A percentile compares a stretch with the other conserved stretches of the same genome.
These are phyloP conservation scores for Claviceps humidiphila DNA, from an alignment of 2,329 filamentous ascomycete genomes.

Conservation along the genomic window DNA sequence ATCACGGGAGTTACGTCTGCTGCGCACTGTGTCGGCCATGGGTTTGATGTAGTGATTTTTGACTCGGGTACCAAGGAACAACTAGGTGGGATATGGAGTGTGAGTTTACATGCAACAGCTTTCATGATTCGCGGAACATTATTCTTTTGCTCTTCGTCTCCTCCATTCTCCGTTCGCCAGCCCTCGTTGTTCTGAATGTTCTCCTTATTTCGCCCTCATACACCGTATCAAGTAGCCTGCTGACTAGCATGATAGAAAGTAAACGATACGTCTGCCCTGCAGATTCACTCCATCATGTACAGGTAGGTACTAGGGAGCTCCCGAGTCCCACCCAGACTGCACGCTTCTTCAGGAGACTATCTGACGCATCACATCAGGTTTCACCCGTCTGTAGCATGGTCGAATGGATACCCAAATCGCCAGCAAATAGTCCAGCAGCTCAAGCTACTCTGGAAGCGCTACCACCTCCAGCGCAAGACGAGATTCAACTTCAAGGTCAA, in stretches of 20 bases:
- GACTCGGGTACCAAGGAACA: slow-evolving; percentile 54
- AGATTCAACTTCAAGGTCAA: slow-evolving; percentile 58
- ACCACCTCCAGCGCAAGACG: slow-evolving; percentile 57
- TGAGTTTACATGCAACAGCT: slow-evolving; percentile 22
- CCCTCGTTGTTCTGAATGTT: no score
- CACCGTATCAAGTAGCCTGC: neutral
- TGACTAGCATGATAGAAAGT: slow-evolving; percentile 39
- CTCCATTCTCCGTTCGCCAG: neutral
- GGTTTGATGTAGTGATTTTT: slow-evolving; percentile 70
- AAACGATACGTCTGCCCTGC: slow-evolving; percentile 69
- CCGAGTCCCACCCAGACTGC: no score
- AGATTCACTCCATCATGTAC: slow-evolving; percentile 81
- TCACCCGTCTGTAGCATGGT: slow-evolving; percentile 65
- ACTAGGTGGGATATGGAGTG: slow-evolving; percentile 71
- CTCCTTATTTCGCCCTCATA: no score
- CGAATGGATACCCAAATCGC: slow-evolving; percentile 62
- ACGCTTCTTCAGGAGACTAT: no score
- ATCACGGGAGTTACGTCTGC: slow-evolving; percentile 67
- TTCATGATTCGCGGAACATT: no score
- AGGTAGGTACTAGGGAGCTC: slow-evolving; percentile 23
- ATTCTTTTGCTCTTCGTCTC: neutral
- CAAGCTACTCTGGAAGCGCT: slow-evolving; percentile 58
- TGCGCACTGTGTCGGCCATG: slow-evolving; percentile 72
- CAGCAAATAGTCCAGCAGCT: slow-evolving; percentile 65
- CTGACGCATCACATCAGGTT: slow-evolving; percentile 28